Base-by-base conservation (phyloP, 1,284 basidiomycete species). In the Schizophyllum amplum region DNA sequence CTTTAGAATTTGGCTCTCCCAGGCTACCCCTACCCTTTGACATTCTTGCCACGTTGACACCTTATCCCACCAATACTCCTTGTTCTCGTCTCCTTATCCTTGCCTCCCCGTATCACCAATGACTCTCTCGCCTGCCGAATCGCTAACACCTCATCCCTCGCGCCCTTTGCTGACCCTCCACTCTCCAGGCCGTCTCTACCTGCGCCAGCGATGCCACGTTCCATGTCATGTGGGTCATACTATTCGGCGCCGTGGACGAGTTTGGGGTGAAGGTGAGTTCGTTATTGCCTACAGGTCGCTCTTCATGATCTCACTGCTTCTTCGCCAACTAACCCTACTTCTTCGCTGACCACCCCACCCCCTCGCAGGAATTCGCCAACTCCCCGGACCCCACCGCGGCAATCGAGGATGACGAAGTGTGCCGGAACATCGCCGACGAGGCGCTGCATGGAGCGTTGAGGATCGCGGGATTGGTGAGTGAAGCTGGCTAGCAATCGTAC, bases 191-290 rank as follows among this genome's bases (percentile, higher is more conserved):
- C 24, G 71, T 75, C 11, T 74, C 74, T 33, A 72, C 72, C 76
- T 90, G 90, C 64, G 85, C 88, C 20, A 90, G 87, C 64, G 94
- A 97, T 69, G 87, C 92, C 51, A 90, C 87, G 47, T 94, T 91
- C 67, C 93, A 97, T 71, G 83, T 90, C 63, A 86, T 94, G 81
- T 96, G 93, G 87, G 84, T 90, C 60, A 82, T 84, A 55, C 69
- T 90, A 4, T 90, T 87, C 71, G 83, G 79, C 63, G 89, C 89
- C 5, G 68, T 95, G 58, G 87, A 92, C 62, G 47, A 33, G 13
- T 51, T 47, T 25, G 48, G 48, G 48, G 33, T 42, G 33, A 42
- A 42, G 33, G 33, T 42, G 33, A 42, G 27, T 5, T 33, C 6
- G 5, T 13, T 33, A 33, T 33, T 33, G 72, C 70, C 25, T 71